Evolutionary conservation across 176 grass and related monocot species (phyloP).

Genomic region (Oryza glumipatula): DNA sequence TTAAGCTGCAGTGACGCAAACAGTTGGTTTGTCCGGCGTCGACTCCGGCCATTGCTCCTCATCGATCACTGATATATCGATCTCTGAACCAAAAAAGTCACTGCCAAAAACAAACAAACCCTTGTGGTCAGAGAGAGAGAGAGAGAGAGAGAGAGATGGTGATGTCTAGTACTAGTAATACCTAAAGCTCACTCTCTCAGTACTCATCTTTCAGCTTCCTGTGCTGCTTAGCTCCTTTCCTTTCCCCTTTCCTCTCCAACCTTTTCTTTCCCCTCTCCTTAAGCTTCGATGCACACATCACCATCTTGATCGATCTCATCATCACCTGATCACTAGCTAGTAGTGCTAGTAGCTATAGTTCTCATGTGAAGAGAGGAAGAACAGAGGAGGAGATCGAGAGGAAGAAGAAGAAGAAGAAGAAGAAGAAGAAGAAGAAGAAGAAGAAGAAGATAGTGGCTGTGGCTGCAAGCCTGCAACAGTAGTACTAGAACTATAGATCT

Average conservation of each 20-base stretch:
- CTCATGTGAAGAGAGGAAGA: slow-evolving; percentile 31
- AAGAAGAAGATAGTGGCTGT: neutral
- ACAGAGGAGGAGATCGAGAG: neutral
- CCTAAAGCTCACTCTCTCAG: slow-evolving; percentile 18
- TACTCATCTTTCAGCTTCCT: slow-evolving; percentile 57
- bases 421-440: neutral
- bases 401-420: neutral
- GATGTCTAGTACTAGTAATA: neutral
- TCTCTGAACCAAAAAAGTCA: slow-evolving; percentile 7
- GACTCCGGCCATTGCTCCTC: slow-evolving; percentile 45
- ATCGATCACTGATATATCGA: neutral
- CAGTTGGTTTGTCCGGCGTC: slow-evolving; percentile 31
- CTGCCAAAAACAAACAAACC: slow-evolving; percentile 46
- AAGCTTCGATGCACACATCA: slow-evolving; percentile 31
- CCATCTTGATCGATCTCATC: slow-evolving; percentile 39
- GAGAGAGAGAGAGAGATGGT: neutral
- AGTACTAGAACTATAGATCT: slow-evolving; percentile 53
- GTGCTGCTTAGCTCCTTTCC: slow-evolving; percentile 15
- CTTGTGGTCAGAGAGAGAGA: neutral
- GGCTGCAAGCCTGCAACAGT: slow-evolving; percentile 5
- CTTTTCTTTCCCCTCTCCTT: slow-evolving; percentile 15
- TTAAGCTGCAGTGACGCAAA: slow-evolving; percentile 43
- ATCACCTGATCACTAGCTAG: neutral
- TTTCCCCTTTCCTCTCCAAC: slow-evolving; percentile 29
- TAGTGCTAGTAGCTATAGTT: neutral